Evolutionary conservation across 139 green algal genomes (phyloP), one percentile per base, ranked within the genome.

Genomic region (Chlorella sorokiniana): DNA sequence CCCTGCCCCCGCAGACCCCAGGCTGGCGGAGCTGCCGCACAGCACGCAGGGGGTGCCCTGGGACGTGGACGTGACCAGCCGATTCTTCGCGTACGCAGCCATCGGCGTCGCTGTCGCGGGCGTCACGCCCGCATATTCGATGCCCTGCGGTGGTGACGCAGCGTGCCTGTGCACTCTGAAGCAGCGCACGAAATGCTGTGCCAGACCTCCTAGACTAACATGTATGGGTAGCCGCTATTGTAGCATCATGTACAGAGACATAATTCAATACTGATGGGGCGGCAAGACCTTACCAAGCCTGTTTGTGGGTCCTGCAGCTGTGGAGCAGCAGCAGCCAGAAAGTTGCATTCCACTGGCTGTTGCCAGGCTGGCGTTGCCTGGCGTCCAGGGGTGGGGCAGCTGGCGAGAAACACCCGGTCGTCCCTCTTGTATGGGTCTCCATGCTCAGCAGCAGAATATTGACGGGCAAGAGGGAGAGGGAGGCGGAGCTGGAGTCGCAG

Each of bases 51-150:
- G 87, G 20, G 9, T 63, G 40, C 76, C 85, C 0, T 90, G 72
- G 72, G 87, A 91, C 35, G 78, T 91, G 22, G 68, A 79, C 8
- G 72, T 88, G 3, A 90, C 87, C 18, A 35, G 78, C 3, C 63
- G 86, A 11, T 91, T 90, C 56, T 76, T 91, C 38, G 64, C 87
- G 1, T 91, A 91, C 42, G 78, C 78, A 5, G 78, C 61, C 3
- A 84, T 91, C 18, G 87, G 86, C 6, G 84, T 81, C 62, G 82
- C 69, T 25, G 82, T 89, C 10, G 61, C 45, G 33, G 82, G 89
- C 1, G 31, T 84, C 27, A 42, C 42, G 41, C 82, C 78, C 48
- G 56, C 48, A 1, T 76, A 1, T 83, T 90, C 37, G 41, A 51
- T 27, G 44, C 72, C 37, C 31, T 85, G 44, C 68, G 69, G 27